Percentiles rank a stretch among this genome's conserved stretches.
Evolutionary conservation across 2,329 filamentous ascomycete species (phyloP).

Genomic region (Fusarium fracticaudum): DNA sequence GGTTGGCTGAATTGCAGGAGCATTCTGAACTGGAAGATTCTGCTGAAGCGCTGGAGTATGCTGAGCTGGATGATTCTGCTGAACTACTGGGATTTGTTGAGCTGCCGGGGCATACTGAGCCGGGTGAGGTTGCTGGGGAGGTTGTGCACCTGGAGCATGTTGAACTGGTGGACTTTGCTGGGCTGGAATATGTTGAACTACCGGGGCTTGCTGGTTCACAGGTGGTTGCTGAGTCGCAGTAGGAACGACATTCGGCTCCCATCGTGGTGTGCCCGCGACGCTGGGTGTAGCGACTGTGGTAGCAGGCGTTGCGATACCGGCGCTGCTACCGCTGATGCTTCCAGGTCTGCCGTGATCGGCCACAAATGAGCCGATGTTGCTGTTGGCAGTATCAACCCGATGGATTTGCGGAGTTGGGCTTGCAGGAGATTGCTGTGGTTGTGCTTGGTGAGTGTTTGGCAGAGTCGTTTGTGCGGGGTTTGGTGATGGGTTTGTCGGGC

Average conservation of each 20-base stretch:
- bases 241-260: not conserved
- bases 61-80: not conserved
- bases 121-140: not conserved
- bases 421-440: not conserved
- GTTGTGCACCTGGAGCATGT: not conserved
- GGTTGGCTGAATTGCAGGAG: not conserved
- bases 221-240: not conserved
- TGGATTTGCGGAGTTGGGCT: conserved; percentile 1
- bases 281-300: conserved; percentile 19
- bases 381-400: not conserved
- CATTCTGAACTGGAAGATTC: not conserved
- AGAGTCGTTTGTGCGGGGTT: conserved; percentile 5
- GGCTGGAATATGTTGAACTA: not conserved
- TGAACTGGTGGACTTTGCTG: not conserved
- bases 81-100: not conserved
- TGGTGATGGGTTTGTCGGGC: not conserved
- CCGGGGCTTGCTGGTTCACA: not conserved
- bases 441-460: not conserved
- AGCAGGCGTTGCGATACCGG: conserved; percentile 8
- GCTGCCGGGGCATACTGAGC: not conserved
- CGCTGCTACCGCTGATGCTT: conserved; percentile 22
- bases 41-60: not conserved
- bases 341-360: conserved; percentile 4
- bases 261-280: conserved; percentile 1
- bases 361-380: conserved; percentile 1